Evolutionary conservation across 169 alveolate species (phyloP).

Genomic region (Eimeria praecox): DNA sequence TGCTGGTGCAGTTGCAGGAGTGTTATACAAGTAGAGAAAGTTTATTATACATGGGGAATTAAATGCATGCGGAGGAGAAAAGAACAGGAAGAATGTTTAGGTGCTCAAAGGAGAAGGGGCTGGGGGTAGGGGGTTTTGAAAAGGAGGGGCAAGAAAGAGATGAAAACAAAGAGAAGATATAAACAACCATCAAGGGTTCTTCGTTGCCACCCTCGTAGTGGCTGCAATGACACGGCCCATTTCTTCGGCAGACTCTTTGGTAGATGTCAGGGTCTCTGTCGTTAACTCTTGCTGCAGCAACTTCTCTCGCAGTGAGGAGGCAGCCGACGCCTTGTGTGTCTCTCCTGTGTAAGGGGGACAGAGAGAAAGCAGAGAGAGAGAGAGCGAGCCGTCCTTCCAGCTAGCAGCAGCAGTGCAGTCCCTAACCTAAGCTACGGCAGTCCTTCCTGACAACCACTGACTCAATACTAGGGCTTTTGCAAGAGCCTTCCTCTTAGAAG

Average conservation of each 20-base stretch:
- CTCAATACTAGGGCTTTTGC: no score
- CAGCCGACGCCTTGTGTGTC: background rate
- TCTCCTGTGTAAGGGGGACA: background rate
- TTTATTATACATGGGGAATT: no score
- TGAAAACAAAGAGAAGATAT: background rate
- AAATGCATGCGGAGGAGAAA: background rate
- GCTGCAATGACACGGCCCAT: slow-evolving; percentile 7
- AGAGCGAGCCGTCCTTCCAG: no score
- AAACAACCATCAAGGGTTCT: background rate
- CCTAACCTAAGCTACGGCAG: no score
- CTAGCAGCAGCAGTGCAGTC: no score
- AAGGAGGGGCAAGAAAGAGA: background rate
- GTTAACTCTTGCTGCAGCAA: background rate
- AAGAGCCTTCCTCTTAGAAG: no score
- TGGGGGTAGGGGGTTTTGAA: no score
- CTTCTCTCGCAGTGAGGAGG: background rate
- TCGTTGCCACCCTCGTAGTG: background rate
- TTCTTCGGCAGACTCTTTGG: slow-evolving; percentile 7
- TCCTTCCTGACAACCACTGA: no score
- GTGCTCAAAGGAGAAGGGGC: no score
- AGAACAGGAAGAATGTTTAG: background rate
- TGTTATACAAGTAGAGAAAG: no score
- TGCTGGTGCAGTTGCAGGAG: no score
- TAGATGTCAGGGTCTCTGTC: background rate
- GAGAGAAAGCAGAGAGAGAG: background rate